phyloP scores from a whole-genome alignment of 805 yeast genomes.

The Yarrowia sp. region DNA sequence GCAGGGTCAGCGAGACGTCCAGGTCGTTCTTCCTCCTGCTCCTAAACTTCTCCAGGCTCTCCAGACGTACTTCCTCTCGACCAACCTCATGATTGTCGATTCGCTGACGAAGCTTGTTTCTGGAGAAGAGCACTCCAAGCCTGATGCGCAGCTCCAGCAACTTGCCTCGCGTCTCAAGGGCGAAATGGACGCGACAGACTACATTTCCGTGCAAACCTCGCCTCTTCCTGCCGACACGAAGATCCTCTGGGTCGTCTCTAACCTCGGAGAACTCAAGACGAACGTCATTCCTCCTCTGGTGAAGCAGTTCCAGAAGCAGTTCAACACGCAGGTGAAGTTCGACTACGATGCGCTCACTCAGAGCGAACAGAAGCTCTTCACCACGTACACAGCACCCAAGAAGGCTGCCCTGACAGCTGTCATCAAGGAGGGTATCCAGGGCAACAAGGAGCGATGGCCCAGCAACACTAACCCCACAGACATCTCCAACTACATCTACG shows the following conservation, averaged over 20 bases:
- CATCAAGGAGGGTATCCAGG: conserved; percentile 42
- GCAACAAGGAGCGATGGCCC: conserved; percentile 46
- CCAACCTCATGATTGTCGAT: conserved; percentile 19
- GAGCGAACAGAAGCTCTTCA: conserved; percentile 54
- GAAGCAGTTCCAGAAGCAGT: conserved; percentile 47
- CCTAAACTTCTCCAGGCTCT: conserved; percentile 37
- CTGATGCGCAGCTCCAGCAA: conserved; percentile 12
- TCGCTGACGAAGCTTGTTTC: not conserved
- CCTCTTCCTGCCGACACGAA: conserved; percentile 45
- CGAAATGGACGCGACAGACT: conserved; percentile 1
- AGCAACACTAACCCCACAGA: conserved; percentile 33
- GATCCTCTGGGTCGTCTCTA: conserved; percentile 53
- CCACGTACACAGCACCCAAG: conserved; percentile 51
- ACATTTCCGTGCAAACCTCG: conserved; percentile 9
- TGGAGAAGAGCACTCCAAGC: not conserved
- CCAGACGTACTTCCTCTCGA: conserved; percentile 34
- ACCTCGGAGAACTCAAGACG: conserved; percentile 49
- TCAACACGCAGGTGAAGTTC: conserved; percentile 45
- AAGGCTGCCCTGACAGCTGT: conserved; percentile 45
- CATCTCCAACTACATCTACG: conserved; percentile 48
- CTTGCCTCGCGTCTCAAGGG: conserved; percentile 1
- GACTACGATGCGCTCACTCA: conserved; percentile 46
- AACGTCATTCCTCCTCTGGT: conserved; percentile 50
- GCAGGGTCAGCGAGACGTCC: conserved; percentile 16
- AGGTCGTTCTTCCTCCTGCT: conserved; percentile 40